phyloP scores from a whole-genome alignment of 2,329 filamentous ascomycete species.

The Colletotrichum cereale region DNA sequence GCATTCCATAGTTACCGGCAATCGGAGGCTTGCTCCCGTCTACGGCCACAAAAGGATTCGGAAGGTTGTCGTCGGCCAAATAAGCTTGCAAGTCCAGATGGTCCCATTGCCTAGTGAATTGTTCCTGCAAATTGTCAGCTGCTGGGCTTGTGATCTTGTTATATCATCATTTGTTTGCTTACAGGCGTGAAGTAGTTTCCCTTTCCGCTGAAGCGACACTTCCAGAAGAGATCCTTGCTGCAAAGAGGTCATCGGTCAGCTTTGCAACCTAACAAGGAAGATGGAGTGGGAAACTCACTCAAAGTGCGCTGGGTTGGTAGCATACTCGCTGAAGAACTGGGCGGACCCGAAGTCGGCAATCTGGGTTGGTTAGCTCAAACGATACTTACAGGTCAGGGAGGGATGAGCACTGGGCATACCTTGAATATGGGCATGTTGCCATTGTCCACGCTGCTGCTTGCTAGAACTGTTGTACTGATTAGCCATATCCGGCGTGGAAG shows the following conservation, averaged over 20 bases:
- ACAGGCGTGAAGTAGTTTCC: constrained; percentile 25
- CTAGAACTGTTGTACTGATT: constrained; percentile 17
- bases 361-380: constrained; percentile 17
- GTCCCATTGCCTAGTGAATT: constrained; percentile 41
- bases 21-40: constrained; percentile 24
- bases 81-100: constrained; percentile 2
- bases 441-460: background rate
- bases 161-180: background rate
- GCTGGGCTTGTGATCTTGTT: no score
- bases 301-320: background rate
- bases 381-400: background rate
- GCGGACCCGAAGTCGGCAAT: constrained; percentile 30
- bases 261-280: background rate
- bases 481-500: background rate
- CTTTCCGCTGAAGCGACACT: constrained; percentile 28
- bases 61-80: background rate
- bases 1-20: constrained; percentile 43
- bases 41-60: constrained; percentile 12
- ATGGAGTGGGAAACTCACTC: constrained; percentile 5
- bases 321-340: constrained; percentile 24
- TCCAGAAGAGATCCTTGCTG: constrained; percentile 33
- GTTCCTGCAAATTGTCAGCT: constrained; percentile 38
- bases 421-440: constrained; percentile 32
- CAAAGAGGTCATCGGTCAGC: constrained; percentile 1
- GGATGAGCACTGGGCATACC: constrained; percentile 3